Evolutionary conservation across 805 yeast genomes (phyloP).

Genomic region (Saccharomycopsis sp.): DNA sequence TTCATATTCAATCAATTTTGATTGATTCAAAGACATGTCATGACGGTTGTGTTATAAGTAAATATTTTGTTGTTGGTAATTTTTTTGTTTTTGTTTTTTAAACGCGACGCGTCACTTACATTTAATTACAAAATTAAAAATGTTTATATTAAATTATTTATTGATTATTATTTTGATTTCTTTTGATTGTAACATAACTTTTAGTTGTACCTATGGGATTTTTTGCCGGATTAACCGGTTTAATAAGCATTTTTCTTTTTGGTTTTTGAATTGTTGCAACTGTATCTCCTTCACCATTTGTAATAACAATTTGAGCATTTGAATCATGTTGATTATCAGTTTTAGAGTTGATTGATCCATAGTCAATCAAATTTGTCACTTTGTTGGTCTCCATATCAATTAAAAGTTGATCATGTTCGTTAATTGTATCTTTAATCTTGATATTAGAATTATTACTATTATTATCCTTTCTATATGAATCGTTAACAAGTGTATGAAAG

Average conservation of each 20-base stretch:
- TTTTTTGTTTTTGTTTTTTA: too few species aligned
- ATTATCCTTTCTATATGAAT: slow-evolving; percentile 26
- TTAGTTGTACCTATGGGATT: slow-evolving; percentile 61
- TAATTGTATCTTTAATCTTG: neutral
- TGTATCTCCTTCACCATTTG: slow-evolving; percentile 9
- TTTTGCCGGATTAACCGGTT: slow-evolving; percentile 47
- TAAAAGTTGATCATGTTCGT: neutral
- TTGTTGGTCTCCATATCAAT: neutral
- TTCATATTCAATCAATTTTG: too few species aligned
- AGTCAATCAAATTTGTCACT: neutral
- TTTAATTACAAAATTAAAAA: too few species aligned
- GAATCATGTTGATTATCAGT: neutral
- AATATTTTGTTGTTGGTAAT: too few species aligned
- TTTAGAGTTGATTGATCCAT: neutral
- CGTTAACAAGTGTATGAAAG: slow-evolving; percentile 48
- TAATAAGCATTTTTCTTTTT: neutral
- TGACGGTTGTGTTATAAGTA: too few species aligned
- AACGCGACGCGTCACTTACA: too few species aligned
- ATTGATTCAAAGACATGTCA: too few species aligned
- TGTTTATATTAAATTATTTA: too few species aligned
- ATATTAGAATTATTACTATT: neutral
- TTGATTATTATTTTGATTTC: too few species aligned
- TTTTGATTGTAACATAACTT: slow-evolving; percentile 55
- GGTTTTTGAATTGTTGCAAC: slow-evolving; percentile 2
- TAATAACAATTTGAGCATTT: slow-evolving; percentile 4